A percentile compares a stretch with the other conserved stretches of the same genome.
phyloP scores from a whole-genome alignment of 768 basidiomycete species.

The Coprinellus micaceus region DNA sequence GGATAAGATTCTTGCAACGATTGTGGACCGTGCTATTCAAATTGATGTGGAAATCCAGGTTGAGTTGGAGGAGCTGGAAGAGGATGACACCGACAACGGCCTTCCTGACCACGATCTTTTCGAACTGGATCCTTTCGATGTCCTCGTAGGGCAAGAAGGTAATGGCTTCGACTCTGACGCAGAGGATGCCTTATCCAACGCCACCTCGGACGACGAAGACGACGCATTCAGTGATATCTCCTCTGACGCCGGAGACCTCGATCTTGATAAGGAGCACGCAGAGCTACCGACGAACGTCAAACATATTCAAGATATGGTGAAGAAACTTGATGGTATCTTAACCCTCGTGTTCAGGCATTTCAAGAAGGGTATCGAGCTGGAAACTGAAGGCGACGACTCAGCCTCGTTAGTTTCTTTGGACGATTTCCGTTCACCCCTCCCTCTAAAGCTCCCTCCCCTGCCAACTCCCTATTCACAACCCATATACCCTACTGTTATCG shows the following conservation, averaged over 20 bases:
- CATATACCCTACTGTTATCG: background rate
- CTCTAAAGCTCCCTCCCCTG: constrained; percentile 36
- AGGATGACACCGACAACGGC: constrained; percentile 48
- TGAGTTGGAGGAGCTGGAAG: constrained; percentile 90
- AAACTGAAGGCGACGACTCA: background rate
- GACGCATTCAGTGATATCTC: constrained; percentile 71
- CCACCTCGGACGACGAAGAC: constrained; percentile 47
- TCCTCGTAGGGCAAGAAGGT: constrained; percentile 72
- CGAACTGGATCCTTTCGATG: constrained; percentile 83
- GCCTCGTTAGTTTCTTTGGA: constrained; percentile 13
- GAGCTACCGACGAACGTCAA: constrained; percentile 56
- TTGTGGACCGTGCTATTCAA: constrained; percentile 91
- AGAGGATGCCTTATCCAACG: constrained; percentile 48
- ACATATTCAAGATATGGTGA: constrained; percentile 81
- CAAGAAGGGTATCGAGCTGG: constrained; percentile 37
- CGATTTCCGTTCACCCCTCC: constrained; percentile 22
- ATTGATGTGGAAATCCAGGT: constrained; percentile 98
- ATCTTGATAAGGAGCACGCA: constrained; percentile 32
- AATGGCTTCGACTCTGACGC: constrained; percentile 34
- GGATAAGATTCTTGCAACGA: constrained; percentile 79
- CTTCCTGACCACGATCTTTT: constrained; percentile 49
- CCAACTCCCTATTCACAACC: constrained; percentile 17
- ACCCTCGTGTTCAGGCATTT: constrained; percentile 86
- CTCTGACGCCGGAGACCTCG: constrained; percentile 58
- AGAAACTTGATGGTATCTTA: constrained; percentile 87